A percentile compares a stretch with the other conserved stretches of the same genome.
Conservation (phyloP, 768 basidiomycete species). For the Tricholoma bakamatsutake region DNA sequence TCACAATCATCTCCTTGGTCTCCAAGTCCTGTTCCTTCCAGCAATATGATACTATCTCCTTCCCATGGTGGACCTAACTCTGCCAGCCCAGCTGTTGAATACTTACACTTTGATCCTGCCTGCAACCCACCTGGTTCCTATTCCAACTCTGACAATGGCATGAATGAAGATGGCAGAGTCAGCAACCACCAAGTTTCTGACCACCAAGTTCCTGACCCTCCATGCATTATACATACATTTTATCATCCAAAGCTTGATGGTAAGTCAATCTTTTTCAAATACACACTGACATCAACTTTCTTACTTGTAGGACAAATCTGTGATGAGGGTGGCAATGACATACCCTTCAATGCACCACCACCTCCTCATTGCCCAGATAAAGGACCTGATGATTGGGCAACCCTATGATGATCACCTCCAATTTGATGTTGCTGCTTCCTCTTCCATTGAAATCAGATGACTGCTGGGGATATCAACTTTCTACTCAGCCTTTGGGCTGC, state of each 20-base stretch:
- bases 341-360: background rate
- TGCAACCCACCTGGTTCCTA: background rate
- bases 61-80: background rate
- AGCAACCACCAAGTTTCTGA: no score
- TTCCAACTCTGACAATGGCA: background rate
- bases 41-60: background rate
- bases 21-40: background rate
- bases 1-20: no score
- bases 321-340: background rate
- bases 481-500: background rate
- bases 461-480: background rate
- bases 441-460: constrained; percentile 13
- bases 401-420: background rate
- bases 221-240: background rate
- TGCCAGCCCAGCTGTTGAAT: background rate
- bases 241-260: background rate
- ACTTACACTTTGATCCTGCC: background rate
- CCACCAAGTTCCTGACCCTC: background rate
- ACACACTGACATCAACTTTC: background rate
- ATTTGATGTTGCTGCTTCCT: constrained; percentile 12
- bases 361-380: background rate
- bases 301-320: background rate
- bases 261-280: background rate
- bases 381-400: background rate
- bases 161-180: background rate